Conservation (phyloP, 805 yeast genomes). For the Ogataea philodendri region DNA sequence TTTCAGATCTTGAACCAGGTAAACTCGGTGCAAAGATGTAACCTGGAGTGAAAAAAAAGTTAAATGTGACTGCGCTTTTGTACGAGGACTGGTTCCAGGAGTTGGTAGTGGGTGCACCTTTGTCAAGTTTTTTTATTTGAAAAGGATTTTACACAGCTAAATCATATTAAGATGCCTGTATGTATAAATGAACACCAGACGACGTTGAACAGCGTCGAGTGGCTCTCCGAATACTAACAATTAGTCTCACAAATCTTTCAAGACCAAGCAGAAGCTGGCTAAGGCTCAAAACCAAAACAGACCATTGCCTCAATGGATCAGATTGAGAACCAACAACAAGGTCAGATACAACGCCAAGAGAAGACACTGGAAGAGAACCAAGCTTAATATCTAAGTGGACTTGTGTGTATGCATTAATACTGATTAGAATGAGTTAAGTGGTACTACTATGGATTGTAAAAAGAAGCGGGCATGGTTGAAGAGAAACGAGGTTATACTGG, state of each 20-base stretch:
- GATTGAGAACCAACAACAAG: conserved; percentile 96
- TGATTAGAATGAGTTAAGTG: conserved; percentile 10
- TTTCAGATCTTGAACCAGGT: conserved; percentile 4
- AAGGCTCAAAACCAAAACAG: conserved; percentile 99
- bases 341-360: conserved; percentile 99
- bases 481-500: no score
- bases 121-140: conserved; percentile 9
- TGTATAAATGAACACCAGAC: conserved; percentile 12
- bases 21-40: conserved; percentile 11
- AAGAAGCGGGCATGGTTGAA: background rate
- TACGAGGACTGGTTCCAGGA: no score
- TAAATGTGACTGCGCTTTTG: no score
- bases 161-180: conserved; percentile 25
- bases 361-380: conserved; percentile 99
- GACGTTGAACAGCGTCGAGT: background rate
- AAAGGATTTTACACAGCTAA: conserved; percentile 9
- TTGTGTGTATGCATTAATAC: conserved; percentile 20
- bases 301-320: conserved; percentile 99
- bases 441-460: conserved; percentile 1
- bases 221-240: conserved; percentile 5
- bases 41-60: background rate
- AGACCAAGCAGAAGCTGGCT: conserved; percentile 97
- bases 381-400: conserved; percentile 82
- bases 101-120: conserved; percentile 1
- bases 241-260: conserved; percentile 92